Conservation (phyloP, 1,284 basidiomycete genomes). For the Papiliotrema nemorosa region DNA sequence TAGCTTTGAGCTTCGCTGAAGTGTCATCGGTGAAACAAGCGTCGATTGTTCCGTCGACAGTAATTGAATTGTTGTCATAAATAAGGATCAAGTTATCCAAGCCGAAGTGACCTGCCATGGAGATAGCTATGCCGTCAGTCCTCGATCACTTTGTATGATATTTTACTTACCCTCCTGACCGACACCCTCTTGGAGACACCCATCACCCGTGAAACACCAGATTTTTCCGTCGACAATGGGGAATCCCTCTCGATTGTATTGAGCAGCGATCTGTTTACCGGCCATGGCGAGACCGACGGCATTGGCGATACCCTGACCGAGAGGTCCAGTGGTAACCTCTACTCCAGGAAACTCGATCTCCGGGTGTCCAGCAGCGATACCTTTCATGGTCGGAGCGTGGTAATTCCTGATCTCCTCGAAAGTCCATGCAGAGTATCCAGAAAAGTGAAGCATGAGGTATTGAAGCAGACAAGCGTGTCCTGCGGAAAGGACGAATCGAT, state of each 20-base stretch:
- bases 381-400: conserved; percentile 30
- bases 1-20: conserved; percentile 37
- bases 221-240: conserved; percentile 36
- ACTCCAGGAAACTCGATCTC: conserved; percentile 34
- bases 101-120: conserved; percentile 45
- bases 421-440: conserved; percentile 43
- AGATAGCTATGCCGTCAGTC: conserved; percentile 26
- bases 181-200: conserved; percentile 49
- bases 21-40: conserved; percentile 47
- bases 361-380: conserved; percentile 43
- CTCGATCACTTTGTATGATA: not conserved
- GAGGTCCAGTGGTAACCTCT: conserved; percentile 35
- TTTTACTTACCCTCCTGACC: conserved; percentile 39
- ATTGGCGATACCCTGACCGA: conserved; percentile 44
- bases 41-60: conserved; percentile 46
- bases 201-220: conserved; percentile 49
- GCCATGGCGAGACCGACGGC: conserved; percentile 45
- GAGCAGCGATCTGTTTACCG: conserved; percentile 35
- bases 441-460: conserved; percentile 46
- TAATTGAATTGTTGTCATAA: conserved; percentile 47
- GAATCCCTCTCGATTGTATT: conserved; percentile 38
- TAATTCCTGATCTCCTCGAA: conserved; percentile 43
- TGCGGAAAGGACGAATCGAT: conserved; percentile 45
- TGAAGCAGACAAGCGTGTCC: conserved; percentile 46
- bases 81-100: conserved; percentile 46